Evolutionary conservation across 768 basidiomycete species (phyloP).

Genomic region (Rhizopogon rudus): DNA sequence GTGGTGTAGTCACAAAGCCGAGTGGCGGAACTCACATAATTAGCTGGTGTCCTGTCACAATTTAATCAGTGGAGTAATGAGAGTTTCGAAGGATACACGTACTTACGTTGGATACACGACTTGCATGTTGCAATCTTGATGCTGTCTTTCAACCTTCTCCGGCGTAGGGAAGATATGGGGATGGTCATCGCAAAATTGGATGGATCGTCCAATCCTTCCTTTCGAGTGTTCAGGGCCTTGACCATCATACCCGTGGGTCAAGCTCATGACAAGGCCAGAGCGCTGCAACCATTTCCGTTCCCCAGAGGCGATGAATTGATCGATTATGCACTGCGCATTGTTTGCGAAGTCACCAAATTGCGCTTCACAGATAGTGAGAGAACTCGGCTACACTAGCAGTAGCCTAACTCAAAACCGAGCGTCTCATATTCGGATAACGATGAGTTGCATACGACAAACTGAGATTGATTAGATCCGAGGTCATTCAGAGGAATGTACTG

Average conservation of each 20-base stretch:
- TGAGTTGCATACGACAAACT: conserved; percentile 94
- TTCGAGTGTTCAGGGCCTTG: conserved; percentile 99
- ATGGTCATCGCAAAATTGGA: conserved; percentile 97
- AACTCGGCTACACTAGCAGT: conserved; percentile 92
- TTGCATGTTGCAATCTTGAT: conserved; percentile 99
- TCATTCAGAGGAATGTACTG: conserved; percentile 90
- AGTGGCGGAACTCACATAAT: conserved; percentile 57
- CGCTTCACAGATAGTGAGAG: conserved; percentile 96
- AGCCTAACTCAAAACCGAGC: conserved; percentile 95
- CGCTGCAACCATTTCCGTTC: conserved; percentile 98
- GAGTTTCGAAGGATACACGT: conserved; percentile 25
- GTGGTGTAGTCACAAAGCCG: not conserved
- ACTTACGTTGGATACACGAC: conserved; percentile 95
- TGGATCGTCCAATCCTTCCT: conserved; percentile 90
- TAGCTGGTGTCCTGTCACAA: conserved; percentile 74
- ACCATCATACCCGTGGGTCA: conserved; percentile 97
- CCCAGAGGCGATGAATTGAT: conserved; percentile 97
- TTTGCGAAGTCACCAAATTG: conserved; percentile 99
- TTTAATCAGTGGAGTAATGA: conserved; percentile 5
- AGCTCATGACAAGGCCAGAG: conserved; percentile 79
- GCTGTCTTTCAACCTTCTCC: conserved; percentile 89
- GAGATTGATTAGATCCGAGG: conserved; percentile 83
- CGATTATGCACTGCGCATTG: conserved; percentile 96
- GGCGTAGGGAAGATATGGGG: conserved; percentile 84
- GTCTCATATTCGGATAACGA: conserved; percentile 84